phyloP scores from a whole-genome alignment of 768 basidiomycete species.

The Trametes gibbosa region DNA sequence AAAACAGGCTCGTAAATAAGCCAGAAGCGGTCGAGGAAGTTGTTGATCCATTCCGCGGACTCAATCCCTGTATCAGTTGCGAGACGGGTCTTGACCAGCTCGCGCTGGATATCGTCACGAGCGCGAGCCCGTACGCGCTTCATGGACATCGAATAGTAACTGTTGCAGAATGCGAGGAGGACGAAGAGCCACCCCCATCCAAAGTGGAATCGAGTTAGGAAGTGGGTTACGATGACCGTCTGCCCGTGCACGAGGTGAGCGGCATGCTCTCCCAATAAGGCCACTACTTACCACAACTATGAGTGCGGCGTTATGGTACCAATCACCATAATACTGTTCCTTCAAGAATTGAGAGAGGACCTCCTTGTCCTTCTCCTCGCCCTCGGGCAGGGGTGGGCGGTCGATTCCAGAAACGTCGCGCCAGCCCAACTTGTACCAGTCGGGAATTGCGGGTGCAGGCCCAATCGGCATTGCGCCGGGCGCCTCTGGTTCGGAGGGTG shows the following conservation, averaged over 20 bases:
- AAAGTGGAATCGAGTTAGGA: constrained; percentile 81
- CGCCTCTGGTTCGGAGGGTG: constrained; percentile 28
- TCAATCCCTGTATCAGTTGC: constrained; percentile 71
- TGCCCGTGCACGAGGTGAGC: constrained; percentile 35
- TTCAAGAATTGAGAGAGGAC: constrained; percentile 65
- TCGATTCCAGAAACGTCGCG: constrained; percentile 68
- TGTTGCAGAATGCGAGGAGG: constrained; percentile 80
- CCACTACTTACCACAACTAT: constrained; percentile 64
- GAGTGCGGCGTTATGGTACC: constrained; percentile 86
- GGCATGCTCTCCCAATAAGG: background rate
- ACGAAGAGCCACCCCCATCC: constrained; percentile 93
- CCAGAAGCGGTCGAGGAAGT: constrained; percentile 96
- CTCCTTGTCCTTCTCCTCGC: constrained; percentile 63
- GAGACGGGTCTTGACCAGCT: constrained; percentile 87
- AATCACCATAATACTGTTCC: constrained; percentile 82
- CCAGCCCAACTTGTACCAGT: constrained; percentile 89
- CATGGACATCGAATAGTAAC: constrained; percentile 88
- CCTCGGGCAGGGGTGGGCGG: constrained; percentile 48
- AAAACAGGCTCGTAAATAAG: constrained; percentile 97
- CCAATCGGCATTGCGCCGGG: constrained; percentile 58
- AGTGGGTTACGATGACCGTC: constrained; percentile 83
- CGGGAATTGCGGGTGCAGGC: constrained; percentile 57
- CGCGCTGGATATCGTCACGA: constrained; percentile 94
- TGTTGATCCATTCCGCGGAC: constrained; percentile 92
- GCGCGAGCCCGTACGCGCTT: constrained; percentile 73